Base-by-base conservation (phyloP, 108 stramenopile species). In the Cyclotella kingstonii region DNA sequence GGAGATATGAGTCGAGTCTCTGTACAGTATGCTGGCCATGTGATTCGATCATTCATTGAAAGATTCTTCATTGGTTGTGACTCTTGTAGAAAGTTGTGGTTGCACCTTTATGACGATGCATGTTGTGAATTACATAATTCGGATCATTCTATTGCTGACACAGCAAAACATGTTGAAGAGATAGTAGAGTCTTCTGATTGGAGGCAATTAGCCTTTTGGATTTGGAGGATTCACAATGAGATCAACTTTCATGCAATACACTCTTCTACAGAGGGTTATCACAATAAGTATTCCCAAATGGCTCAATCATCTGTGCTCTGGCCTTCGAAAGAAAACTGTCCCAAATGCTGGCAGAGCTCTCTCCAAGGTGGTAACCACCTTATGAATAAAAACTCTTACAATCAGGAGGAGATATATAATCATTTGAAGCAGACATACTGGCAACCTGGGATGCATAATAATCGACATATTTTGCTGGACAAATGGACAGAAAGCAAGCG, bases 151-250 rank as follows among this genome's bases (percentile, higher is more conserved):
- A 38, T 38, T 23, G 30, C 44, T 21, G 28, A n/a, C 5, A 63
- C 26, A 35, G 9, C 21, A 19, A 53, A 36, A 0, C 25, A 28
- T 39, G 39, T 19, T 35, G 33, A 33, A 50, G 43, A 15, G 30
- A 27, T 14, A 6, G 39, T 52, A 12, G 68, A 60, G n/a, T n/a
- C n/a, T 25, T 11, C 38, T 42, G 29, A 60, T 12, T 81, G 80
- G 80, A 66, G 39, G 34, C 26, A 63, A 22, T 56, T 81, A 22
- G 60, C 76, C 18, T 25, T 81, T 42, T 77, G 61, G 43, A 35
- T 81, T 27, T 76, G 80, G 80, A 51, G 74, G 36, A 31, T 74
- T n/a, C 80, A 81, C 58, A 76, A 77, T 42, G 67, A 76, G 31
- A 64, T 63, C 31, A 51, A 41, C 10, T 40, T 49, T 61, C 57